Base-by-base conservation (phyloP, 139 green algal genomes). In the Coelastrella sp. region DNA sequence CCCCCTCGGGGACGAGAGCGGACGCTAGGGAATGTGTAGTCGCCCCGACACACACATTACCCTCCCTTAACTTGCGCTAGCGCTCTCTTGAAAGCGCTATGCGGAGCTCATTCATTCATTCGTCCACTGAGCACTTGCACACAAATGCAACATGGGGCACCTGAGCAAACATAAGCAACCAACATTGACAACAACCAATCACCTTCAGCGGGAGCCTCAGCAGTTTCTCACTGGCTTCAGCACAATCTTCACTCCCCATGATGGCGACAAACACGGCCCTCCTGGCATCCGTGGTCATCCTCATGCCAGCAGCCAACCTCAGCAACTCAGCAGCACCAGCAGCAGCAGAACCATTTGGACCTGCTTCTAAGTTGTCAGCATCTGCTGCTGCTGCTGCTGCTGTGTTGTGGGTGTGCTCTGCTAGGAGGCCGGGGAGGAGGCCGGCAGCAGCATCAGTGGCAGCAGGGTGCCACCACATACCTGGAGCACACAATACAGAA, bases 151-250 rank as follows among this genome's bases (percentile, higher is more conserved):
- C 32, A 47, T 47, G 32, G 32, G 1, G 32, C 32, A 47, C 32
- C 32, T 47, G 32, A 47, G 32, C 32, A 47, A 47, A 47, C 32
- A 47, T 1, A 2, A 1, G 32, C 32, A 47, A 1, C 32, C 32
- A 47, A 47, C 32, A 47, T 47, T 47, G n/a, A n/a, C n/a, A n/a
- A n/a, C n/a, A n/a, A n/a, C n/a, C n/a, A n/a, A n/a, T n/a, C n/a
- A 83, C 96, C 95, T 98, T 98, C 8, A 98, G 92, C 3, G 93
- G 93, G 73, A 98, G 91, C 22, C 95, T 86, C 80, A 98, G 89
- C 77, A 98, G 94, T 85, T 94, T 95, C 92, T 98, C 96, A 22
- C 92, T 93, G 0, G 96, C 97, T 66, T 98, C 96, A 3, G 94
- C 81, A 56, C 86, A 95, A 92, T 98, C 97, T 60, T 97, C 91